Base-by-base conservation (phyloP, 2,329 filamentous ascomycete species). In the Arthroderma sp. region DNA sequence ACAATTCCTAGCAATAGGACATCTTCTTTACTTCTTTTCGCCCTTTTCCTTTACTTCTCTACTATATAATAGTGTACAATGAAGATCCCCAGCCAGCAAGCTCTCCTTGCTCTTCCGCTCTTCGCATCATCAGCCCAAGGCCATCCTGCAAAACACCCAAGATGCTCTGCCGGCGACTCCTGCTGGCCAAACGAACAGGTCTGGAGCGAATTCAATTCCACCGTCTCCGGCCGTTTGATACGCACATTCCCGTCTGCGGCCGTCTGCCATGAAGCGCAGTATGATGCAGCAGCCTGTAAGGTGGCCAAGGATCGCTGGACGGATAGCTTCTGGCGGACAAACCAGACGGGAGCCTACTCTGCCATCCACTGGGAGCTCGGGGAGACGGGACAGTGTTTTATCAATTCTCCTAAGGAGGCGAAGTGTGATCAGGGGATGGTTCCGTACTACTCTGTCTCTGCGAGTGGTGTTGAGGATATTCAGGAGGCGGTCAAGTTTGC, bases 351-450 rank as follows among this genome's bases (percentile, higher is more conserved):
- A 38, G 64, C 63, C 6, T 66, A 64, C 49, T 56, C 60, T 2
- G 66, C 65, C 2, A 67, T 68, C 15, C 57, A 64, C n/a, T 68
- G 66, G 66, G 66, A 68, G 52, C 56, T 67, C 7, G 67, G 67
- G 17, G 59, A 61, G 19, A 61, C 61, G 9, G 60, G 55, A 3
- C 64, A 67, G 57, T 68, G 66, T 54, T 68, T 67, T 59, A 63
- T 66, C 47, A 61, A 65, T 58, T 62, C 63, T 1, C 56, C 63
- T 17, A 38, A 28, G 21, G 59, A 56, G 25, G 63, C 60, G 23
- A 58, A 59, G 9, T 66, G 65, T 55, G 57, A 65, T 35, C 63
- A 62, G 39, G 64, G 64, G 7, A 55, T 61, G 63, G 64, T 66
- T 23, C 63, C 65, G 17, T 59, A 63, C 41, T 66, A 64, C 43